Conservation (phyloP, 2,329 filamentous ascomycete genomes). For the Penicillium glabrum region DNA sequence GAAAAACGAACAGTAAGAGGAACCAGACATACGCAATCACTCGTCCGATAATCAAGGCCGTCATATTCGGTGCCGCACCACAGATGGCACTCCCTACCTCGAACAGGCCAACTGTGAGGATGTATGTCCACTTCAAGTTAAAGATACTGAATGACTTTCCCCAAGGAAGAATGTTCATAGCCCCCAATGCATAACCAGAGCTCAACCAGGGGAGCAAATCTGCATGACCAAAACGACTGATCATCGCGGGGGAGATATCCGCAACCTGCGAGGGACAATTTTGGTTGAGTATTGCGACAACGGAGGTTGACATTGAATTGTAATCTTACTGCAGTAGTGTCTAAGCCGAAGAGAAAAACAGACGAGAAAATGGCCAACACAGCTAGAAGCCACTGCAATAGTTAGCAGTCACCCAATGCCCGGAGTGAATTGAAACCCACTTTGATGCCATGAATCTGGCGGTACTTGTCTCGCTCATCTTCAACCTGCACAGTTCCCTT, state of each 20-base stretch:
- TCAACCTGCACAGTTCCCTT: not conserved
- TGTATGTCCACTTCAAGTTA: slow-evolving; percentile 43
- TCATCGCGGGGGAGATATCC: slow-evolving; percentile 32
- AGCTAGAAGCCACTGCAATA: slow-evolving; percentile 1
- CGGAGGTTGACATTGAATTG: slow-evolving; percentile 29
- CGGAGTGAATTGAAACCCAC: not conserved
- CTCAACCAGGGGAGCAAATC: slow-evolving; percentile 32
- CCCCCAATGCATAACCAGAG: not conserved
- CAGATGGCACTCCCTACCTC: slow-evolving; percentile 34
- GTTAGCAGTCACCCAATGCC: not conserved
- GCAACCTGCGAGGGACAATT: not conserved
- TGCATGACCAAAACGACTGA: slow-evolving; percentile 45
- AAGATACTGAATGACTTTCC: slow-evolving; percentile 42
- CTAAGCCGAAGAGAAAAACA: slow-evolving; percentile 21
- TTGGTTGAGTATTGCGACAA: not conserved
- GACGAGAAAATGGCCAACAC: slow-evolving; percentile 1
- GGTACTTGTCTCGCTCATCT: not conserved
- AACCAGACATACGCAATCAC: slow-evolving; percentile 15
- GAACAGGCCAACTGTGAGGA: slow-evolving; percentile 24
- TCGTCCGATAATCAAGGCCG: slow-evolving; percentile 45
- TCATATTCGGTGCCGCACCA: slow-evolving; percentile 43
- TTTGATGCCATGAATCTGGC: not conserved
- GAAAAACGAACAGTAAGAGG: not conserved
- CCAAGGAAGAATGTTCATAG: slow-evolving; percentile 27
- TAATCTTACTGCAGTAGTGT: slow-evolving; percentile 31